Percentiles rank a stretch among this genome's conserved stretches.
phyloP scores from a whole-genome alignment of 495 filamentous ascomycete genomes.

The Friedmanniomyces simplex region DNA sequence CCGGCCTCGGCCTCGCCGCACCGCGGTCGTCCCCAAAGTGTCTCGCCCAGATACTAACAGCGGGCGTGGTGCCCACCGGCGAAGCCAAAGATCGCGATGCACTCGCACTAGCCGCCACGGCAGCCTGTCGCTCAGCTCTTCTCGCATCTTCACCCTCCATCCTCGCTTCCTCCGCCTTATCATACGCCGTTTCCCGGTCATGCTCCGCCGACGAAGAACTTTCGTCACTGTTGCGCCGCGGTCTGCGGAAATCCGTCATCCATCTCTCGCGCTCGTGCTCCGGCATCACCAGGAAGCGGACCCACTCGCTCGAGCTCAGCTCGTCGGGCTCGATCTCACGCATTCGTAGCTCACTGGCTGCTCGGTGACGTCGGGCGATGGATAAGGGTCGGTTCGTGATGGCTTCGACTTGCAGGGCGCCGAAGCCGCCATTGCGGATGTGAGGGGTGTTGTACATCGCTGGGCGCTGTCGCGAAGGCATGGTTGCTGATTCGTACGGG shows the following conservation, averaged over 20 bases:
- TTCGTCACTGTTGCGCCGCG: slow-evolving; percentile 12
- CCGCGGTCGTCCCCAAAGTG: slow-evolving; percentile 13
- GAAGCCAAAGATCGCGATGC: neutral
- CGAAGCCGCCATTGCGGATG: slow-evolving; percentile 21
- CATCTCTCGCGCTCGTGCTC: slow-evolving; percentile 18
- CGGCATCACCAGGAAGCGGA: slow-evolving; percentile 22
- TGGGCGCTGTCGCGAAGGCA: slow-evolving; percentile 5
- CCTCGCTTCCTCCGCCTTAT: slow-evolving; percentile 18
- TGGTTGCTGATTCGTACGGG: neutral
- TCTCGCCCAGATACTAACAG: slow-evolving; percentile 16
- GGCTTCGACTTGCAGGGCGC: slow-evolving; percentile 20
- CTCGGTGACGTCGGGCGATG: slow-evolving; percentile 19
- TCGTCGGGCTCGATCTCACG: slow-evolving; percentile 22
- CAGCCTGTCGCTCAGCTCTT: neutral
- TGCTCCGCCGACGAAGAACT: neutral
- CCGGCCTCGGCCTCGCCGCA: neutral
- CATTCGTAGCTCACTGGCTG: slow-evolving; percentile 18
- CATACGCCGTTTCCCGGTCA: neutral
- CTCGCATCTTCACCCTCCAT: slow-evolving; percentile 11
- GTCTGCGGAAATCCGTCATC: slow-evolving; percentile 16
- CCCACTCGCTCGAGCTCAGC: slow-evolving; percentile 20
- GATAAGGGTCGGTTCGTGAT: slow-evolving; percentile 18
- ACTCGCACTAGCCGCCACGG: neutral
- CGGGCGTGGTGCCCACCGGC: slow-evolving; percentile 8
- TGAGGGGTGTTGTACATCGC: slow-evolving; percentile 21